Conservation (phyloP, 2,329 filamentous ascomycete species). For the Verticillium nubilum region DNA sequence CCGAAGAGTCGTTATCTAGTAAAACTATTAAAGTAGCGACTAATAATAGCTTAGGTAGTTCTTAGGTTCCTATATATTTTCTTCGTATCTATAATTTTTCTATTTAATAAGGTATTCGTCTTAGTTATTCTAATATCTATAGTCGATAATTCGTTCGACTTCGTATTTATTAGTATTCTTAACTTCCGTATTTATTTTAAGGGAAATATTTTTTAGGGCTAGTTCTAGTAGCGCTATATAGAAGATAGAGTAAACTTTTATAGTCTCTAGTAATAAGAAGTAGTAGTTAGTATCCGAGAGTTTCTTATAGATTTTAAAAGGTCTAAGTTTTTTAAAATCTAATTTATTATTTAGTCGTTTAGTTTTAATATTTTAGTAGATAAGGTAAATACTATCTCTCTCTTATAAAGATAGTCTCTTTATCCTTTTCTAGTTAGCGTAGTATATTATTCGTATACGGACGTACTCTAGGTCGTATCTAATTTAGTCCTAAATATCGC, state of each 20-base stretch:
- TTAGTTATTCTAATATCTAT: no score
- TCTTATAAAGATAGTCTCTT: not conserved
- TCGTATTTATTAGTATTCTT: not conserved
- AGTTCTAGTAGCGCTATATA: not conserved
- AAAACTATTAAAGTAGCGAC: no score
- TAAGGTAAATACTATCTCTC: not conserved
- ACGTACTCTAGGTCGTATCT: no score
- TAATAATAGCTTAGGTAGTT: no score
- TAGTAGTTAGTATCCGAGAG: not conserved
- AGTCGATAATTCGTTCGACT: not conserved
- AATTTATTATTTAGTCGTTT: conserved; percentile 1
- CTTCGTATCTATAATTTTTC: no score
- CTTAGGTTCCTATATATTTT: no score
- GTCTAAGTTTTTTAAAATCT: not conserved
- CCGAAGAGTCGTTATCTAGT: no score
- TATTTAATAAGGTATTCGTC: not conserved
- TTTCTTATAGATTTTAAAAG: not conserved
- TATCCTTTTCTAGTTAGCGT: not conserved
- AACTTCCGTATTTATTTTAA: not conserved
- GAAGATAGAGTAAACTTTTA: not conserved
- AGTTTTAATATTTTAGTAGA: conserved; percentile 1
- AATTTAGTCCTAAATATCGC: no score
- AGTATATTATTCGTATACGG: conserved; percentile 2
- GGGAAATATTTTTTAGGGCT: not conserved
- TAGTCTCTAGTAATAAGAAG: not conserved